Evolutionary conservation across 805 yeast species (phyloP), one percentile per base, ranked within the genome.

Genomic region (Kuraishia ogatae): DNA sequence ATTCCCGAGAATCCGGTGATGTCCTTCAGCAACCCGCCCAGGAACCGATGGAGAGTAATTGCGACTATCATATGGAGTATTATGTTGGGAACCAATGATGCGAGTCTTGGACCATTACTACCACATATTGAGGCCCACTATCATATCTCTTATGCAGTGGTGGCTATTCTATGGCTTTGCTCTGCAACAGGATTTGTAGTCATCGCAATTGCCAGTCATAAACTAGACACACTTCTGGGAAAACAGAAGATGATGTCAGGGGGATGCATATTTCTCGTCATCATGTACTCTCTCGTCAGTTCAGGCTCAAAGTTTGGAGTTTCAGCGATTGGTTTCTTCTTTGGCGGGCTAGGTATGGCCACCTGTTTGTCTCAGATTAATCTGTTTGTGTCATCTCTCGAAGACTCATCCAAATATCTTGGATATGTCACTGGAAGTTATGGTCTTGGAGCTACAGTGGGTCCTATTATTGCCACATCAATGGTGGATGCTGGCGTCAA

Each of bases 361-460:
- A 64, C 72, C 48, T 74, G 75, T 1, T 56, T 78, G 23, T 72
- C 84, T 4, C 83, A 80, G 57, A 71, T 73, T 50, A 82, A 82
- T 60, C 74, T 81, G 19, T 82, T 80, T 59, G 56, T 81, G 21
- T 68, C 82, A 2, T 66, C 75, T 55, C 67, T 84, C 46, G 74
- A 74, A 22, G 79, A 81, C 56, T 76, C 81, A 51, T 82, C 86
- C 51, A 80, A 77, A 54, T 72, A 79, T 56, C 74, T 85, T 68
- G 88, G 92, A 1, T 66, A 74, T 22, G 71, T 80, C 56, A 93
- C 87, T 69, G 92, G 89, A 0, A 64, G 74, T 17, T 87, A 86
- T 65, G 96, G 96, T 0, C 60, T 82, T 1, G 91, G 92, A 1
- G 89, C 91, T 1, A 82, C 87, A 50, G 59, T 83, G 1, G 77